Percentiles rank a stretch among this genome's conserved stretches.
phyloP scores from a whole-genome alignment of 2,329 filamentous ascomycete genomes.

The Aspergillus ochraceus region DNA sequence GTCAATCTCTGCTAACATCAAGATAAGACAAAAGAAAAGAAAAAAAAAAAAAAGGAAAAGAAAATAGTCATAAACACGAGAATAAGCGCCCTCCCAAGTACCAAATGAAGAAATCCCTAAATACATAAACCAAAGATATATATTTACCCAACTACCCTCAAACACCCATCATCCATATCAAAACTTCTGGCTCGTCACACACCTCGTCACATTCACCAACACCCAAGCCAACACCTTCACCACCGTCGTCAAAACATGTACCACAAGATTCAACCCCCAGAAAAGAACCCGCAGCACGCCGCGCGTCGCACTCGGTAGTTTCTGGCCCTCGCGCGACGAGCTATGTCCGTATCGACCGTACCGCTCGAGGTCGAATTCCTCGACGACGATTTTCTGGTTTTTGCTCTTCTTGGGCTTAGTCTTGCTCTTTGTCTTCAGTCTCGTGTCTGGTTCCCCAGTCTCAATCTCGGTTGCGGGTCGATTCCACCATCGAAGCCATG shows the following conservation, averaged over 20 bases:
- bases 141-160: background rate
- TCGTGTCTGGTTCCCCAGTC: background rate
- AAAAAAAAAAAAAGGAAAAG: too few relatives aligned
- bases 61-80: too few relatives aligned
- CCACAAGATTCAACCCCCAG: conserved; percentile 38
- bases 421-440: conserved; percentile 2
- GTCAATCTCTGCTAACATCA: too few relatives aligned
- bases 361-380: conserved; percentile 48
- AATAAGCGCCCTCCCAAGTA: too few relatives aligned
- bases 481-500: conserved; percentile 12
- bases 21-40: too few relatives aligned
- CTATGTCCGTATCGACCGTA: conserved; percentile 42
- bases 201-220: conserved; percentile 39
- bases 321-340: conserved; percentile 38
- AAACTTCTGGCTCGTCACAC: conserved; percentile 44
- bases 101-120: too few relatives aligned
- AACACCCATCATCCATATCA: conserved; percentile 18
- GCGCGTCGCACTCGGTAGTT: conserved; percentile 40
- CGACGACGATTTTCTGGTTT: conserved; percentile 35
- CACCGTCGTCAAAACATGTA: conserved; percentile 37
- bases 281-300: conserved; percentile 38
- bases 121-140: background rate
- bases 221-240: conserved; percentile 45
- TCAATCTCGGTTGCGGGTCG: background rate
- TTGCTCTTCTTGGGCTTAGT: conserved; percentile 24